Evolutionary conservation across 768 basidiomycete species (phyloP).

Genomic region (Pleurotus pulmonarius): DNA sequence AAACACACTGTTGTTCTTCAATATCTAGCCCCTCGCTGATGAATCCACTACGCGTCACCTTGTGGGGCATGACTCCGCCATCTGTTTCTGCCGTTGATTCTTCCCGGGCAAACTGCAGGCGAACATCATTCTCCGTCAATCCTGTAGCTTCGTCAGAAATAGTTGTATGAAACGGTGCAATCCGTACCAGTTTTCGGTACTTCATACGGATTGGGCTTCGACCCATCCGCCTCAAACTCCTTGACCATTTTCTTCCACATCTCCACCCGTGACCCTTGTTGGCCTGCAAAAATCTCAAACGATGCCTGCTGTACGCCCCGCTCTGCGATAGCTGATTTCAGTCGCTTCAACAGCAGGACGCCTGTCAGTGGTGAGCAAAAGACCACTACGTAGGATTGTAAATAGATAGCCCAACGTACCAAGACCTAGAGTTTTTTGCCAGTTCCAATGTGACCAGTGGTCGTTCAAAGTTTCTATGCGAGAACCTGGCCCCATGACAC

Average conservation of each 20-base stretch:
- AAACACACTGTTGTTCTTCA: constrained; percentile 12
- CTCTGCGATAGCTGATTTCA: not conserved
- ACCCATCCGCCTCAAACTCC: not conserved
- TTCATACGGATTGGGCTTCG: constrained; percentile 1
- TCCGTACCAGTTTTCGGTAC: not conserved
- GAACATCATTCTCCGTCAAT: not conserved
- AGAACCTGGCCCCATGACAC: constrained; percentile 23
- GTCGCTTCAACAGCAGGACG: not conserved
- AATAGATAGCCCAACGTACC: constrained; percentile 15
- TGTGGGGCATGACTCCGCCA: not conserved
- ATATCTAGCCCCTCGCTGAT: constrained; percentile 8
- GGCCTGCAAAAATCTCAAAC: not conserved
- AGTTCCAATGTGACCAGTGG: constrained; percentile 21
- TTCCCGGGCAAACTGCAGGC: not conserved
- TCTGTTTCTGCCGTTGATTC: not conserved
- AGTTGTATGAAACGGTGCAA: not conserved
- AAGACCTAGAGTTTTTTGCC: constrained; percentile 18
- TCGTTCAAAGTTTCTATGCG: constrained; percentile 21
- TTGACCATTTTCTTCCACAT: not conserved
- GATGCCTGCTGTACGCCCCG: not conserved
- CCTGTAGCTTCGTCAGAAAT: not conserved
- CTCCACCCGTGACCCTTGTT: not conserved
- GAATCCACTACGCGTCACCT: constrained; percentile 2
- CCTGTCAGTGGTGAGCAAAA: not conserved
- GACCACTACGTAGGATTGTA: not conserved